Conservation (phyloP, 2,329 filamentous ascomycete species). For the Teratosphaeria gauchensis region DNA sequence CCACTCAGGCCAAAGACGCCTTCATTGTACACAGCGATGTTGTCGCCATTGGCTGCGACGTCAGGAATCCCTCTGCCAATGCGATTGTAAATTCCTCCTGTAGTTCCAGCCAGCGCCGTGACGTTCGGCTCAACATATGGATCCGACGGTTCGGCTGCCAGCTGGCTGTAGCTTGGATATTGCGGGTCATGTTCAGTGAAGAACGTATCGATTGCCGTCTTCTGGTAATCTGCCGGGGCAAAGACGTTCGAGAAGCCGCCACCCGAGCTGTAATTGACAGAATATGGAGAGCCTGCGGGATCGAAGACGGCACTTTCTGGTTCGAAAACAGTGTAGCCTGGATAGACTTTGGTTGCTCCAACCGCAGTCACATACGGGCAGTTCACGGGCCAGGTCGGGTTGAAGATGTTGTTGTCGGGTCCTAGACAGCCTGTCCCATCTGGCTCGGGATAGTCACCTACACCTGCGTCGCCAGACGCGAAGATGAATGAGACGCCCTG, state of each 20-base stretch:
- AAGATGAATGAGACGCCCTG: slow-evolving; percentile 38
- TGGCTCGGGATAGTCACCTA: slow-evolving; percentile 22
- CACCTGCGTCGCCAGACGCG: slow-evolving; percentile 37
- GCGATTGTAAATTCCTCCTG: slow-evolving; percentile 16
- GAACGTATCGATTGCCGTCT: slow-evolving; percentile 28
- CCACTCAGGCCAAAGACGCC: slow-evolving; percentile 23
- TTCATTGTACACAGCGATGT: slow-evolving; percentile 29
- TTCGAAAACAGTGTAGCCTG: slow-evolving; percentile 2
- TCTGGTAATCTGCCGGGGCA: slow-evolving; percentile 28
- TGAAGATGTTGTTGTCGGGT: slow-evolving; percentile 10
- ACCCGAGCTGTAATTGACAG: slow-evolving; percentile 15
- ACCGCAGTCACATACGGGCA: slow-evolving; percentile 32
- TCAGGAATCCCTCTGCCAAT: slow-evolving; percentile 18
- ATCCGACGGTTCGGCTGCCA: slow-evolving; percentile 1
- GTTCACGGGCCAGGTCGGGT: slow-evolving; percentile 5
- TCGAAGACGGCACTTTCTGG: slow-evolving; percentile 11
- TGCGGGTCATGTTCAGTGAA: slow-evolving; percentile 17
- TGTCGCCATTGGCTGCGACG: slow-evolving; percentile 27
- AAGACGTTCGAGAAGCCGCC: slow-evolving; percentile 30
- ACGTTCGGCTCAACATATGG: slow-evolving; percentile 3
- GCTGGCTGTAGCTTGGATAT: slow-evolving; percentile 17
- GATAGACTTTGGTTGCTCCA: slow-evolving; percentile 34
- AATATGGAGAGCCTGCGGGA: slow-evolving; percentile 2
- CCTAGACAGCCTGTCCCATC: slow-evolving; percentile 14
- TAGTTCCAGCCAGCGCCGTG: slow-evolving; percentile 6